Base-by-base conservation (phyloP, 2,329 filamentous ascomycete species). In the Alternaria panax region DNA sequence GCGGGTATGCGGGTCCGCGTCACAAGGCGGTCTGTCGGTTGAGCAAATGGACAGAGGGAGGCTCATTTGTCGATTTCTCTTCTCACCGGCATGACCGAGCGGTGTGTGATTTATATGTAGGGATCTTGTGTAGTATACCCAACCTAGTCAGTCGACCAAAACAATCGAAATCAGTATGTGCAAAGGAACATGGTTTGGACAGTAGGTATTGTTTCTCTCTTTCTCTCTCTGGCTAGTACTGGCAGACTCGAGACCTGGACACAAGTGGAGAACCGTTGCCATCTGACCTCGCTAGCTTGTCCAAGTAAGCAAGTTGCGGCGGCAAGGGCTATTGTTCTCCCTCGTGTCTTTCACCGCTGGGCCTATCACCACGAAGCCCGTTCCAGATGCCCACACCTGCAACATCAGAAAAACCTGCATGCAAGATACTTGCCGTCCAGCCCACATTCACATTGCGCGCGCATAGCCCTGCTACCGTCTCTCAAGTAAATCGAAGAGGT, bases 351-450 rank as follows among this genome's bases (percentile, higher is more conserved):
- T 48, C 36, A 36, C 45, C 45, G 45, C 45, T 22, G 9, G n/a
- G 18, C 45, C 45, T 34, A 48, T 48, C 45, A 48, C 45, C 45
- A 48, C 45, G 36, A 48, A 9, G 45, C 28, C 30, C 45, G 45
- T 36, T 36, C 45, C 45, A 48, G 30, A 36, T 47, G 45, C 30
- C 18, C 45, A 32, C 45, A 47, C 45, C 12, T 47, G 28, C 45
- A 24, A 32, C 34, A 47, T 20, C 45, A 47, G 45, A 22, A 11
- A 45, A 47, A 34, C 45, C 28, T 47, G 45, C 45, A 48, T 48
- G 45, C 45, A 56, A 56, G 45, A 38, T 51, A 12, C 32, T 53
- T 53, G 55, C 55, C 55, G 55, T 50, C 55, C 55, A 53, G 48
- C 55, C 51, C 51, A 50, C 41, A 47, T 18, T 25, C 53, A 41